phyloP scores from a whole-genome alignment of 108 stramenopile genomes.

The Skeletonema menzelii region DNA sequence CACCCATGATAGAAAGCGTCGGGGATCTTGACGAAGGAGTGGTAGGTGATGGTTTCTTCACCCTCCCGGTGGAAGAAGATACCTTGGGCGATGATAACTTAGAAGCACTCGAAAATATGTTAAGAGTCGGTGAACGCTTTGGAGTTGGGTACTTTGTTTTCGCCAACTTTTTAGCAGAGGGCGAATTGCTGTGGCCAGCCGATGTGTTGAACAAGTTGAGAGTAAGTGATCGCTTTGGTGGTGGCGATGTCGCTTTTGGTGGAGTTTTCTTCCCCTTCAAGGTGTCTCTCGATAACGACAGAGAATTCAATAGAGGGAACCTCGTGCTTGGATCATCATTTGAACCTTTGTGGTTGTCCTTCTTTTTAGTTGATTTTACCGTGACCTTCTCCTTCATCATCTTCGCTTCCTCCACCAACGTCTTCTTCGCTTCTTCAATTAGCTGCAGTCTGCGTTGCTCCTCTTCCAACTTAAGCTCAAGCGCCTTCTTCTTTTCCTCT shows the following conservation, averaged over 20 bases:
- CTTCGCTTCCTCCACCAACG: constrained; percentile 15
- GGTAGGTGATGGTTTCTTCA: background rate
- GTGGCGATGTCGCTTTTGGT: background rate
- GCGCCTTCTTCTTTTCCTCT: constrained; percentile 2
- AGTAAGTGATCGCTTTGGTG: background rate
- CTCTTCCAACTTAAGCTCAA: constrained; percentile 12
- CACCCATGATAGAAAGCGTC: background rate
- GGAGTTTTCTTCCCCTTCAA: background rate
- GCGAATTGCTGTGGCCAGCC: background rate
- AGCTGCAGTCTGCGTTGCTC: background rate
- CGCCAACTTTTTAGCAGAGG: background rate
- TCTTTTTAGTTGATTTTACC: background rate
- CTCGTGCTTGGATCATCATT: background rate
- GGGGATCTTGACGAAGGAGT: background rate
- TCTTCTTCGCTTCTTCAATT: constrained; percentile 1
- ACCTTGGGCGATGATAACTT: constrained; percentile 1
- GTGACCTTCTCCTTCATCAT: background rate
- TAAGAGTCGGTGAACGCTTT: constrained; percentile 1
- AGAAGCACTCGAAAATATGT: background rate
- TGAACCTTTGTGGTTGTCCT: background rate
- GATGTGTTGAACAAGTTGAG: background rate
- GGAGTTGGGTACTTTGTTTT: background rate
- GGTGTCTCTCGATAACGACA: background rate
- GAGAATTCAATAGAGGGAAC: background rate
- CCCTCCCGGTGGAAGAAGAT: background rate